phyloP scores from a whole-genome alignment of 2,329 filamentous ascomycete species.

The Blastomyces gilchristii region DNA sequence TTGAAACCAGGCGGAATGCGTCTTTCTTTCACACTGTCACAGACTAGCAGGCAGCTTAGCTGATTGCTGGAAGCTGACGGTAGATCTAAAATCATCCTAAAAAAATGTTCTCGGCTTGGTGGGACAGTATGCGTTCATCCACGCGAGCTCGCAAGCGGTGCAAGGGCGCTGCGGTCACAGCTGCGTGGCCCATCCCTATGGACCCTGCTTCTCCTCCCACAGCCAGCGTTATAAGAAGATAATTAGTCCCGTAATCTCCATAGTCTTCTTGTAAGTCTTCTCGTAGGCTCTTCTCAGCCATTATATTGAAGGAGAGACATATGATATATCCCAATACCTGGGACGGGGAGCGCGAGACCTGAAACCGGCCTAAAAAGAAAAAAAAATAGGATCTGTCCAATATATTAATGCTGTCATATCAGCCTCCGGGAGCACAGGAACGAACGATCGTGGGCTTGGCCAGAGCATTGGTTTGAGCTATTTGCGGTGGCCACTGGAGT shows the following conservation, averaged over 20 bases:
- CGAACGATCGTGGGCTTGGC: neutral
- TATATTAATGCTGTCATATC: neutral
- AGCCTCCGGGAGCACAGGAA: neutral
- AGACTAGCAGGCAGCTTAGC: neutral
- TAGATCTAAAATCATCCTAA: slow-evolving; percentile 5
- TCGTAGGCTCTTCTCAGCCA: neutral
- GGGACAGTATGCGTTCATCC: neutral
- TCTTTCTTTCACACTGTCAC: slow-evolving; percentile 5
- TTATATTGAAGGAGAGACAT: neutral
- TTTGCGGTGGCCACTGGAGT: neutral
- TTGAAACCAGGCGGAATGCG: neutral
- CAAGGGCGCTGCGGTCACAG: neutral
- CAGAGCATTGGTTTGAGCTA: slow-evolving; percentile 1
- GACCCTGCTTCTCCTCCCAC: neutral
- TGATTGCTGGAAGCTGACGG: neutral
- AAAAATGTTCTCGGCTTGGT: slow-evolving; percentile 2
- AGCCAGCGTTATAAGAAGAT: neutral
- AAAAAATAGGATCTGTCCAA: neutral
- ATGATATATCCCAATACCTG: neutral
- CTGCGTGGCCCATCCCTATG: neutral
- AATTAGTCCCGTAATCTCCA: neutral
- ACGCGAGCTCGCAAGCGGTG: neutral
- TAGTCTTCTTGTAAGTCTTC: no score
- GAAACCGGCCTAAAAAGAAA: neutral
- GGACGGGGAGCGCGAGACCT: neutral